A percentile compares a stretch with the other conserved stretches of the same genome.
Evolutionary conservation across 495 filamentous ascomycete genomes (phyloP).

Genomic region (Oidiodendron maius): DNA sequence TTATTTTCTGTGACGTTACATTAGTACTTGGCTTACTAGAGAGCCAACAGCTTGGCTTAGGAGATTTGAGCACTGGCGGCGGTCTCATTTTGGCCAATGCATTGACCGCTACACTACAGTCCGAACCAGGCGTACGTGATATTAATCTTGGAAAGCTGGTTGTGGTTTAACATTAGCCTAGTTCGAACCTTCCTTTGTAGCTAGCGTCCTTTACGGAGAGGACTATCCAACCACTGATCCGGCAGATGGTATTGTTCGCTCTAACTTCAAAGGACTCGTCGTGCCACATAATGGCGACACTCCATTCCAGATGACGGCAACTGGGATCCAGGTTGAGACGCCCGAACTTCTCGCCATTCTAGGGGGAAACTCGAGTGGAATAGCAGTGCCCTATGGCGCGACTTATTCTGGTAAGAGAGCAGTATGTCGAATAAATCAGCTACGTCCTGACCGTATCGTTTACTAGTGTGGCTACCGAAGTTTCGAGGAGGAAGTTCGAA

Average conservation of each 20-base stretch:
- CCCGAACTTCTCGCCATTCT: neutral
- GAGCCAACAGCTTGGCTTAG: neutral
- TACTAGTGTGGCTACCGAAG: neutral
- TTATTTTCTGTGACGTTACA: neutral
- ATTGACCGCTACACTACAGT: neutral
- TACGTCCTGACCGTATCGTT: neutral
- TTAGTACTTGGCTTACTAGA: too few relatives aligned
- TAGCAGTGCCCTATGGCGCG: neutral
- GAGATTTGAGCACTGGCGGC: slow-evolving; percentile 1
- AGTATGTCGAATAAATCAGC: neutral
- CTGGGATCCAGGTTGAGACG: neutral
- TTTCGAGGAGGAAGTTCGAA: neutral
- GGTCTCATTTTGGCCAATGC: neutral
- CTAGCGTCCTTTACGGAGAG: neutral
- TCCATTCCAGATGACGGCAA: neutral
- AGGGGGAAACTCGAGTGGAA: neutral
- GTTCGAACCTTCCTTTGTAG: neutral
- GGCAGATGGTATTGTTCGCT: neutral
- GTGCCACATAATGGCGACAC: neutral
- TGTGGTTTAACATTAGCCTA: neutral
- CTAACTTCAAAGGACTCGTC: neutral
- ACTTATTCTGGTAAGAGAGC: neutral
- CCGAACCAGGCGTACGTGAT: neutral
- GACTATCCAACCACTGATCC: slow-evolving; percentile 1
- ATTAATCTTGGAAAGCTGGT: neutral